Percentiles rank a stretch among this genome's conserved stretches.
Conservation (phyloP, 192 early-diverging fungal species). For the Coemansia sp. region DNA sequence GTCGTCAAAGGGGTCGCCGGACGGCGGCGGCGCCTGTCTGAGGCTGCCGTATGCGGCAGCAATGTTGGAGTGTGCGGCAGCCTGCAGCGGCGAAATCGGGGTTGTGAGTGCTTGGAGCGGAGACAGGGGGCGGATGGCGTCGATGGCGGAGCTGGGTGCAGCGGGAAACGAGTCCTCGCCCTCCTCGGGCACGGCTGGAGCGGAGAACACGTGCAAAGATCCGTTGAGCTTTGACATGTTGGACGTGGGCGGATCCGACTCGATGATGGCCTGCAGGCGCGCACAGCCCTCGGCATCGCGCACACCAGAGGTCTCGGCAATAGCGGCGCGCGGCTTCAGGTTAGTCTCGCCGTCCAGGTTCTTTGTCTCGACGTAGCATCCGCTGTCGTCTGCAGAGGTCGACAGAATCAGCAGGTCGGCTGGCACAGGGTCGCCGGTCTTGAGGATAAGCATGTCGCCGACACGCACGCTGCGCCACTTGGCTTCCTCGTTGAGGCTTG, state of each 20-base stretch:
- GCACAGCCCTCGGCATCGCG: slow-evolving; percentile 74
- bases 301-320: slow-evolving; percentile 67
- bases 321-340: slow-evolving; percentile 74
- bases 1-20: not conserved
- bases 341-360: slow-evolving; percentile 99
- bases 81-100: slow-evolving; percentile 11
- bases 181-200: slow-evolving; percentile 22
- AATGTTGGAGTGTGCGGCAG: slow-evolving; percentile 5
- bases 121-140: slow-evolving; percentile 20
- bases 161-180: slow-evolving; percentile 12
- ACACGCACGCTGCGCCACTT: slow-evolving; percentile 74
- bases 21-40: not conserved
- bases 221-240: slow-evolving; percentile 80
- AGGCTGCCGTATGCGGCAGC: not conserved
- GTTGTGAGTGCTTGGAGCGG: slow-evolving; percentile 12
- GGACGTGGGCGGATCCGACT: slow-evolving; percentile 74
- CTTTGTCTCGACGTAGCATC: slow-evolving; percentile 91
- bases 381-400: slow-evolving; percentile 71
- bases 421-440: slow-evolving; percentile 80
- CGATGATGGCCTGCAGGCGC: slow-evolving; percentile 63
- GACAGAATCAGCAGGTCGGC: slow-evolving; percentile 83
- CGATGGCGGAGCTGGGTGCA: slow-evolving; percentile 14
- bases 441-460: slow-evolving; percentile 84
- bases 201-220: slow-evolving; percentile 52
- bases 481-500: slow-evolving; percentile 50